Percentiles rank a stretch among this genome's conserved stretches.
These are phyloP conservation scores for Fusarium zealandicum DNA, from an alignment of 2,329 filamentous ascomycete species.

Conservation along the genomic window DNA sequence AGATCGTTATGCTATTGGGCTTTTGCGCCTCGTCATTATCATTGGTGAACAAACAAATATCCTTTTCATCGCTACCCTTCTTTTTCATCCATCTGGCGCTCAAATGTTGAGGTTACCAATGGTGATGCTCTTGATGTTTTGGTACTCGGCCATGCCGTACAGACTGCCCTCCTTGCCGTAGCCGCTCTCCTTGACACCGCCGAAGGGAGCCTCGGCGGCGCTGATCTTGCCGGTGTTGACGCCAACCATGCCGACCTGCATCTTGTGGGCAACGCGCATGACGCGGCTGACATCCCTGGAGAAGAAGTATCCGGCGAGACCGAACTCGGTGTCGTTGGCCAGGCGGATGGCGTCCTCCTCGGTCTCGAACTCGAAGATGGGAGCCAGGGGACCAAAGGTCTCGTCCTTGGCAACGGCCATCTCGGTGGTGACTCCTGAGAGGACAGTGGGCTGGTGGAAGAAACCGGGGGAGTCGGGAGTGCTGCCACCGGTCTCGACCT, in stretches of 20 bases:
- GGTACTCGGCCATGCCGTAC: conserved; percentile 55
- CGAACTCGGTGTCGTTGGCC: conserved; percentile 51
- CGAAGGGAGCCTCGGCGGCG: conserved; percentile 46
- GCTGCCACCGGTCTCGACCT: conserved; percentile 66
- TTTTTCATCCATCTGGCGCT: not conserved
- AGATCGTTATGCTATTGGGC: conserved; percentile 17
- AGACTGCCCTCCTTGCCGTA: conserved; percentile 52
- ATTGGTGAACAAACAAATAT: conserved; percentile 33
- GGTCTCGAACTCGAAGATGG: conserved; percentile 44
- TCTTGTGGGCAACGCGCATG: conserved; percentile 56
- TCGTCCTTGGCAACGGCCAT: conserved; percentile 44
- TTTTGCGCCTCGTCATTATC: conserved; percentile 38
- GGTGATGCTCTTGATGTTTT: conserved; percentile 56
- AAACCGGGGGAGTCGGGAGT: conserved; percentile 65
- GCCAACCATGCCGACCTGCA: conserved; percentile 74
- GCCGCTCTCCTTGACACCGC: conserved; percentile 48
- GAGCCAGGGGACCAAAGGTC: conserved; percentile 45
- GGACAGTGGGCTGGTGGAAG: conserved; percentile 77
- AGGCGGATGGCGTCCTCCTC: conserved; percentile 49
- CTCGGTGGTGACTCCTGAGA: conserved; percentile 58
- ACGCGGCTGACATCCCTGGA: conserved; percentile 47
- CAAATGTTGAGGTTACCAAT: conserved; percentile 41
- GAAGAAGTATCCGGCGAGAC: conserved; percentile 48
- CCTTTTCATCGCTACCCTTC: conserved; percentile 14
- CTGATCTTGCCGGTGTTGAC: conserved; percentile 51